These are phyloP conservation scores for Brassica cretica DNA, from an alignment of 345 rosid species.

Conservation along the genomic window DNA sequence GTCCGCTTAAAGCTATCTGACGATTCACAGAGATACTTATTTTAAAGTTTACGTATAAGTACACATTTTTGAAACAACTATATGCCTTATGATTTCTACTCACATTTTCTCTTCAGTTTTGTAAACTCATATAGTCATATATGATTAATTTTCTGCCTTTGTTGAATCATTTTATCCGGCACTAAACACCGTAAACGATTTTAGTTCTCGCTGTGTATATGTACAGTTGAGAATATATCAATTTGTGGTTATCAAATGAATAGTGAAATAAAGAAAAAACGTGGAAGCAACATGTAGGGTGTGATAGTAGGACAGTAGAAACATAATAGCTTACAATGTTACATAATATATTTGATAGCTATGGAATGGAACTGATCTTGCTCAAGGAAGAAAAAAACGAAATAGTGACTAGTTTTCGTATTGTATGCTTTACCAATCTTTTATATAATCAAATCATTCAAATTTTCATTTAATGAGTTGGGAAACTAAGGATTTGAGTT, in stretches of 20 bases:
- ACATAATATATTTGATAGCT: not conserved
- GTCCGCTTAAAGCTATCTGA: conserved; percentile 21
- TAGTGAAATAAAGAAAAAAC: not conserved
- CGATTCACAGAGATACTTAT: conserved; percentile 1
- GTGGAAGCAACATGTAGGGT: not conserved
- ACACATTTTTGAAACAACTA: conserved; percentile 10
- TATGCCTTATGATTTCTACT: not conserved
- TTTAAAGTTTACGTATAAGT: not conserved
- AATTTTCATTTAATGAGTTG: not conserved
- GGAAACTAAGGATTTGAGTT: not conserved
- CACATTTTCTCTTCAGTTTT: not conserved
- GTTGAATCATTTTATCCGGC: not conserved
- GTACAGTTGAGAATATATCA: not conserved
- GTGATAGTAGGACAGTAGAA: not conserved
- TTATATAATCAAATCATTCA: not conserved
- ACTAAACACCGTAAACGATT: not conserved
- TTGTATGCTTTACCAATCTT: not conserved
- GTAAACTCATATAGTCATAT: not conserved
- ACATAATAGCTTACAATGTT: not conserved
- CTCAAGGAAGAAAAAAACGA: not conserved
- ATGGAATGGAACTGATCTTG: not conserved
- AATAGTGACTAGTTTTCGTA: not conserved
- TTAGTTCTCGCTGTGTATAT: conserved; percentile 2
- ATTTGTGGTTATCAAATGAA: not conserved
- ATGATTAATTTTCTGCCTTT: not conserved